Conservation (phyloP, 2,329 filamentous ascomycete genomes). For the Hypoxylon sp. region DNA sequence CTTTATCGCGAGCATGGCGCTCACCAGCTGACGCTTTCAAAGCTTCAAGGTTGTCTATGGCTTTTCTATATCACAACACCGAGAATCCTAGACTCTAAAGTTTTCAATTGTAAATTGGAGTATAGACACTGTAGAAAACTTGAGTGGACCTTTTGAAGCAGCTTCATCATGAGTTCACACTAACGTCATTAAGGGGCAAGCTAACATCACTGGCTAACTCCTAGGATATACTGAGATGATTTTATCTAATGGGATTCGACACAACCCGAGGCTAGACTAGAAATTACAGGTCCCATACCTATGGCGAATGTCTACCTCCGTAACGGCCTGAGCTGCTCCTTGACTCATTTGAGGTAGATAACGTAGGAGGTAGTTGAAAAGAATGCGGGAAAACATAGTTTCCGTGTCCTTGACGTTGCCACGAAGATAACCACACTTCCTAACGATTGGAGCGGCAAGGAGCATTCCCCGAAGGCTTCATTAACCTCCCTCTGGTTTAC, state of each 20-base stretch:
- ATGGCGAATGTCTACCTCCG: too few species aligned
- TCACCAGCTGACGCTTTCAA: neutral
- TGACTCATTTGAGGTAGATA: too few species aligned
- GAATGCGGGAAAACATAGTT: too few species aligned
- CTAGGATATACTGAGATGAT: too few species aligned
- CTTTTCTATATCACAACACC: neutral
- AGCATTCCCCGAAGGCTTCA: neutral
- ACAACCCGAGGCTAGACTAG: too few species aligned
- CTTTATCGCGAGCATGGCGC: constrained; percentile 1
- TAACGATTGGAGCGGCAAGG: neutral
- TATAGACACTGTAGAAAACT: neutral
- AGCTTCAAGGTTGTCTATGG: neutral
- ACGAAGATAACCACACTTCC: neutral
- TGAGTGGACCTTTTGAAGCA: neutral
- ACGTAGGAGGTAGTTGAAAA: too few species aligned
- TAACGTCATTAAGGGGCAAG: neutral
- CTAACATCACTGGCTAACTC: too few species aligned
- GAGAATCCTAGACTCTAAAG: neutral
- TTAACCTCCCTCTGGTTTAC: neutral
- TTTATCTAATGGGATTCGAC: too few species aligned
- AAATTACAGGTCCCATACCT: too few species aligned
- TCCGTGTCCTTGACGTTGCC: neutral
- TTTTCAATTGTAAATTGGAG: neutral
- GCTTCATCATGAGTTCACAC: neutral
- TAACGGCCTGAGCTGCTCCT: too few species aligned